Base-by-base conservation (phyloP, 805 yeast genomes). In the Yarrowia hollandica region DNA sequence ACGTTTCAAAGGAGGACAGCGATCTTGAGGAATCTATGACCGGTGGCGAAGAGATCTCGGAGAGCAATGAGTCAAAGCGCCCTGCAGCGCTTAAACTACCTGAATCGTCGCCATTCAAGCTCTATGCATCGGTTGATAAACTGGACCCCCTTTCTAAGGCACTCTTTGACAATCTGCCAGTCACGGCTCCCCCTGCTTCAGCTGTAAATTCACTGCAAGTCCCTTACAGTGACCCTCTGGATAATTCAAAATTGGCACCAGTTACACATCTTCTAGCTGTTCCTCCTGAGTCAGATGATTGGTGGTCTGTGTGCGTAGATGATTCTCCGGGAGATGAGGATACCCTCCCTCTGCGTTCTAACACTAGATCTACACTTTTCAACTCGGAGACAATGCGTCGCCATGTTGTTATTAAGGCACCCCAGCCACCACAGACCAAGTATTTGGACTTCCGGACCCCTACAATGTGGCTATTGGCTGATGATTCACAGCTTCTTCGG, bases 391-490 rank as follows among this genome's bases (percentile, higher is more conserved):
- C 61, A 14, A 62, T 62, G 41, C 60, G 65, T 8, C 63, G 66
- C 11, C 67, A 65, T 19, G 52, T 48, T 18, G 68, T 66, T 56
- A 75, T 91, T 52, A 83, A 86, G 63, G 97, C 99, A 0, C 99
- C 99, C 5, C 80, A 81, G 55, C 98, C 98, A 0, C 99, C 99
- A 3, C 80, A 88, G 7, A 74, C 88, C 61, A 83, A 85, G 66
- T 88, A 89, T 67, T 74, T 94, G 64, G 91, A 89, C 63, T 80
- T 82, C 62, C 77, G 98, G 63, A 85, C 92, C 1, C 97, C 98
- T 3, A 90, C 98, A 0, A 88, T 91, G 28, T 94, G 99, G 99
- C 77, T 91, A 15, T 97, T 98, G 0, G 90, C 86, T 64, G 99
- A 94, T 70, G 99, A 94, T 69, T 84, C 83, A 62, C 78, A 79